Evolutionary conservation across 768 basidiomycete species (phyloP), one percentile per base, ranked within the genome.

Genomic region (Podaxis rugospora): DNA sequence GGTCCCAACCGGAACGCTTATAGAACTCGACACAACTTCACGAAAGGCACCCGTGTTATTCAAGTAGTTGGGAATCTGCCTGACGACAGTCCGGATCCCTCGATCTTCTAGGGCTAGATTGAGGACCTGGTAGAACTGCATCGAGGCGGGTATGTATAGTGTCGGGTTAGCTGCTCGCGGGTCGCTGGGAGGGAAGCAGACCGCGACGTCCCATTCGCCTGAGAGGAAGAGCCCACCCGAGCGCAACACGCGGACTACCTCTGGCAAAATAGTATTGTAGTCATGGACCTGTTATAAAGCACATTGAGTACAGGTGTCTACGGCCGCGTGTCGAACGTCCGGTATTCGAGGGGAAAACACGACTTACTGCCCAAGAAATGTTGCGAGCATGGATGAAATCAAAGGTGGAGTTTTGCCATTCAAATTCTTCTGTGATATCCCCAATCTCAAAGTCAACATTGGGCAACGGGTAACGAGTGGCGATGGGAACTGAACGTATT

Each of bases 191-290:
- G 73, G 75, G 67, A 83, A 75, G 4, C 68, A 59, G 0, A 82
- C 76, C 37, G 68, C 73, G 25, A 78, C 75, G 37, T 73, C 76
- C 78, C 86, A 84, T 72, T 92, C 90, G 44, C 79, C 79, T 1
- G 85, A 85, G 6, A 88, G 63, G 68, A 90, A 87, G 13, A 92
- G 71, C 1, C 91, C 91, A n/a, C 86, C 86, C 4, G 83, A 83
- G 49, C 84, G 83, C 11, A 93, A 75, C 49, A 92, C 76, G 40
- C 92, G 84, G 5, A 76, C 78, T 14, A 80, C 80, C 69, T 93
- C 89, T 21, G 70, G 67, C 35, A 91, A 66, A 62, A 90, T 70
- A 25, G 65, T 67, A 16, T 71, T 72, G 66, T 87, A 90, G 66
- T 86, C 76, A 18, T 68, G 72, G 14, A 86, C 76, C 91, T 92